Percentiles rank a stretch among this genome's conserved stretches.
phyloP scores from a whole-genome alignment of 306 rosid genomes.

The Abrus pulchellus region DNA sequence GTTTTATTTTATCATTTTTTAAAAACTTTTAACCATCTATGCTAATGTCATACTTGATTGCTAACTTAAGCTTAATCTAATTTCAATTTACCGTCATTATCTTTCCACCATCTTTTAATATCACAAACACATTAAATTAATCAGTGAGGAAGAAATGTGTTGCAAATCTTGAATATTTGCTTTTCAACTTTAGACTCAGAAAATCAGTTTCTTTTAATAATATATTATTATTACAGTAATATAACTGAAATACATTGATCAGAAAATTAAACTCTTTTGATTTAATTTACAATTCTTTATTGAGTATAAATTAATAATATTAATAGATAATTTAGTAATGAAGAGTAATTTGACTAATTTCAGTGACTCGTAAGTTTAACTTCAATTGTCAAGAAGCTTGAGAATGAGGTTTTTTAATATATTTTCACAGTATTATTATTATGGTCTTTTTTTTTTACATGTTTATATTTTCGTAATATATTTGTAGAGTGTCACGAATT shows the following conservation, averaged over 20 bases:
- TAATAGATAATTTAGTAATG: not conserved
- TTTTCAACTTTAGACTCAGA: slow-evolving; percentile 22
- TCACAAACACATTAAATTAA: not conserved
- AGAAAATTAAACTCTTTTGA: not conserved
- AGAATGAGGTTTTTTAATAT: not conserved
- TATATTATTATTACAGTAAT: not conserved
- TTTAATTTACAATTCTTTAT: not conserved
- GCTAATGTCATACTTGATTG: not conserved
- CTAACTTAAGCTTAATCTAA: not conserved
- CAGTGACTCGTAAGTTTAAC: not conserved
- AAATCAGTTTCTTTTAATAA: not conserved
- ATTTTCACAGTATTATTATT: not conserved
- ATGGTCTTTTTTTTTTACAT: not conserved
- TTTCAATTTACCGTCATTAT: slow-evolving; percentile 24
- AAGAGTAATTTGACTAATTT: not conserved
- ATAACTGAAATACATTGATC: not conserved
- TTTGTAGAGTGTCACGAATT: no score
- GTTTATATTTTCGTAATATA: not conserved
- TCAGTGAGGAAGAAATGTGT: not conserved
- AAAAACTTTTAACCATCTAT: not conserved
- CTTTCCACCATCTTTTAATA: slow-evolving; percentile 30
- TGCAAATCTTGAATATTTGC: not conserved
- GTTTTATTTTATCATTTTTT: slow-evolving; percentile 2
- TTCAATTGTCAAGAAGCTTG: no score
- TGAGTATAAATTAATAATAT: not conserved